A percentile compares a stretch with the other conserved stretches of the same genome.
Conservation (phyloP, 495 filamentous ascomycete genomes). For the Aspergillus hancockii region DNA sequence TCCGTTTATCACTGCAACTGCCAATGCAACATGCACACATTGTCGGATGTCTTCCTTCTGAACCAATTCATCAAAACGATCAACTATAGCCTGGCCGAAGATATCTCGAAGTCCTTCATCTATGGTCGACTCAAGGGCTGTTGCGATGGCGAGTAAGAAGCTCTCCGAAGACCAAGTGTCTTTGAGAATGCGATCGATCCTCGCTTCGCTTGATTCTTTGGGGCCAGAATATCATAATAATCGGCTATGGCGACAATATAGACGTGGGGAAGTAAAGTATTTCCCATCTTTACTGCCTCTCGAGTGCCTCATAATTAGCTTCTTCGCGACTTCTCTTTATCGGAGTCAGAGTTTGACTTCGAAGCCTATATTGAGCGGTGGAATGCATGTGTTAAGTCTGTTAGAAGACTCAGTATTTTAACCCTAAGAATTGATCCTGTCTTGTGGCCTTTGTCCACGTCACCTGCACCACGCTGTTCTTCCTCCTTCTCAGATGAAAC, state of each 20-base stretch:
- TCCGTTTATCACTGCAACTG: background rate
- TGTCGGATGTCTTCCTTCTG: background rate
- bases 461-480: background rate
- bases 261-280: background rate
- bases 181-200: background rate
- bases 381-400: background rate
- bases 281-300: background rate
- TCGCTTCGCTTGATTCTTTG: background rate
- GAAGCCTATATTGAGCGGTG: background rate
- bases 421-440: background rate
- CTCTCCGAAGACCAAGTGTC: background rate
- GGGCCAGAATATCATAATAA: background rate
- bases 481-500: background rate
- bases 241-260: conserved; percentile 7
- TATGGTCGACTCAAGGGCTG: background rate
- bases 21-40: background rate
- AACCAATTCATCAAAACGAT: background rate
- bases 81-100: background rate
- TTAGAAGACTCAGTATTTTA: background rate
- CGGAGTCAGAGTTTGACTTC: background rate
- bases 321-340: background rate
- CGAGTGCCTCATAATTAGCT: no score
- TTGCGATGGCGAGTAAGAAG: background rate
- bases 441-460: background rate
- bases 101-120: background rate